These are phyloP conservation scores for Aspergillus steynii DNA, from an alignment of 495 filamentous ascomycete species.

Conservation along the genomic window DNA sequence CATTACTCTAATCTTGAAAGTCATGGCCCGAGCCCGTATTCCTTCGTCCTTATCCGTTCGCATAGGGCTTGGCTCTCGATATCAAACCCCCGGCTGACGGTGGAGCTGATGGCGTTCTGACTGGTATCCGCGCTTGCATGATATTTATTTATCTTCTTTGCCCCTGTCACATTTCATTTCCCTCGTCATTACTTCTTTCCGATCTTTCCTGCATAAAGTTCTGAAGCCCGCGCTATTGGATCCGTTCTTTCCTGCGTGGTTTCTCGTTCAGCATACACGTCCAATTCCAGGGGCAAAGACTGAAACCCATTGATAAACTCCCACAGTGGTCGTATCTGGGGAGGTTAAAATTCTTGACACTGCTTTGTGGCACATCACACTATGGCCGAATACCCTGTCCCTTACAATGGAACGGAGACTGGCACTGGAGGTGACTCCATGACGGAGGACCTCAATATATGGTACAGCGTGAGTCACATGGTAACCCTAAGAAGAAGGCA, in stretches of 20 bases:
- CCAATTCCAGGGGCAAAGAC: neutral
- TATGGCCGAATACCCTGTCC: constrained; percentile 43
- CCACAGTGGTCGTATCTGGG: neutral
- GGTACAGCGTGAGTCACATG: constrained; percentile 65
- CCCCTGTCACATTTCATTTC: constrained; percentile 8
- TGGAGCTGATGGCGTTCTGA: constrained; percentile 14
- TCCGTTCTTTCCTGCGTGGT: neutral
- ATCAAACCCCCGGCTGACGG: neutral
- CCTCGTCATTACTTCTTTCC: constrained; percentile 12
- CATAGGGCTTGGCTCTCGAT: neutral
- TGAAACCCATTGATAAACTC: neutral
- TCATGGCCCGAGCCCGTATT: neutral
- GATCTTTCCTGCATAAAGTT: constrained; percentile 8
- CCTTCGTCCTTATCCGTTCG: neutral
- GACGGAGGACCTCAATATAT: constrained; percentile 73
- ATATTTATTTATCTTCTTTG: constrained; percentile 22
- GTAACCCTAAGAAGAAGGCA: neutral
- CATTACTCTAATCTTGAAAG: neutral
- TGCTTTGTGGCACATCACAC: constrained; percentile 7
- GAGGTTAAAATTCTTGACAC: neutral
- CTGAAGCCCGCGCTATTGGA: neutral
- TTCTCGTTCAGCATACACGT: constrained; percentile 13
- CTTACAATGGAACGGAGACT: constrained; percentile 62
- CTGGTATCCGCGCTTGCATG: constrained; percentile 23
- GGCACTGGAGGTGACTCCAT: constrained; percentile 74